Evolutionary conservation across 345 rosid species (phyloP).

Genomic region (Geranium brycei): DNA sequence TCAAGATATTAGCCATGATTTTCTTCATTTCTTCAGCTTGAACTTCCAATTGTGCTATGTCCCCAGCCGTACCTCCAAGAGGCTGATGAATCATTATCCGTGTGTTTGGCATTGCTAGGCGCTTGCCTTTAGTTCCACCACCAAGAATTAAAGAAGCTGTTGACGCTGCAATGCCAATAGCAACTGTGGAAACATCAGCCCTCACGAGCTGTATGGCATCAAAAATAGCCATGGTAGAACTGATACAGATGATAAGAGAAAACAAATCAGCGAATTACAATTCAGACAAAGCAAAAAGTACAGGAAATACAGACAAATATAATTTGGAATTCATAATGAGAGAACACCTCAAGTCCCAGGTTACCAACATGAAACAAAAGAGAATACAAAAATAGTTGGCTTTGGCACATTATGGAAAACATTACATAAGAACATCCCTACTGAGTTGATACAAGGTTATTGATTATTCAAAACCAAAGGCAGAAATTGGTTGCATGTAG

Average conservation of each 20-base stretch:
- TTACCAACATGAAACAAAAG: neutral
- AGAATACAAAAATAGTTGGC: no score
- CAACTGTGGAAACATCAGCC: slow-evolving; percentile 83
- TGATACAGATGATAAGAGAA: slow-evolving; percentile 16
- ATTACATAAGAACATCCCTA: neutral
- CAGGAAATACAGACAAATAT: neutral
- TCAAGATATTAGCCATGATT: slow-evolving; percentile 53
- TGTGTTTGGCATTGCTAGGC: slow-evolving; percentile 89
- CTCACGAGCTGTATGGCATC: slow-evolving; percentile 84
- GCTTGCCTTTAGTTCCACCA: slow-evolving; percentile 91
- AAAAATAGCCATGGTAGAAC: slow-evolving; percentile 92
- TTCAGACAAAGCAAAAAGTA: neutral
- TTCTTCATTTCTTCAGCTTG: slow-evolving; percentile 82
- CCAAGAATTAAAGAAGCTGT: slow-evolving; percentile 93
- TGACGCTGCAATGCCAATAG: slow-evolving; percentile 81
- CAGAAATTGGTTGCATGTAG: neutral
- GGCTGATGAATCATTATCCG: slow-evolving; percentile 96
- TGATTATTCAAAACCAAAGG: neutral
- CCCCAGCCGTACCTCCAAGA: slow-evolving; percentile 84
- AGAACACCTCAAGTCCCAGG: neutral
- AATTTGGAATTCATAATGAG: neutral
- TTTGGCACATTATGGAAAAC: neutral
- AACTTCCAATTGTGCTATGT: slow-evolving; percentile 68
- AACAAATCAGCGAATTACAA: slow-evolving; percentile 6
- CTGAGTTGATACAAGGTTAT: neutral